A percentile compares a stretch with the other conserved stretches of the same genome.
phyloP scores from a whole-genome alignment of 2,329 filamentous ascomycete species.

The Pseudogymnoascus destructans region DNA sequence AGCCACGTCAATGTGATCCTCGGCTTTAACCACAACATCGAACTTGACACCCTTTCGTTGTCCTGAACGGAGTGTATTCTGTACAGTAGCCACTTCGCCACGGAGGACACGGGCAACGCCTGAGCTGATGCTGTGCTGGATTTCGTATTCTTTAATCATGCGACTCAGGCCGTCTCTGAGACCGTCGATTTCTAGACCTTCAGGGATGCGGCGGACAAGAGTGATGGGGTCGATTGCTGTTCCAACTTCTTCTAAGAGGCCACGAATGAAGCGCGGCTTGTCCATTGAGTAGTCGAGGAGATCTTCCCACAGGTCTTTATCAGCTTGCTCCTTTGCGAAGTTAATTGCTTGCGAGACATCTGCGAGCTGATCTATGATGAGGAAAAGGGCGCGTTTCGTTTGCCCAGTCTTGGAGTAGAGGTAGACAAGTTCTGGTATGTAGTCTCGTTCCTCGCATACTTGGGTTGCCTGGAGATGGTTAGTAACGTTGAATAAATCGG shows the following conservation, averaged over 20 bases:
- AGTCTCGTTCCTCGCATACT: slow-evolving; percentile 71
- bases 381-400: slow-evolving; percentile 76
- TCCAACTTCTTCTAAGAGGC: slow-evolving; percentile 82
- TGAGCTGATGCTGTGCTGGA: slow-evolving; percentile 82
- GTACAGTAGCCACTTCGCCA: slow-evolving; percentile 75
- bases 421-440: slow-evolving; percentile 87
- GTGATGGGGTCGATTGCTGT: slow-evolving; percentile 88
- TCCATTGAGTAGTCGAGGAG: slow-evolving; percentile 94
- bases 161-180: slow-evolving; percentile 76
- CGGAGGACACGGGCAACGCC: slow-evolving; percentile 78
- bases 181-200: slow-evolving; percentile 84
- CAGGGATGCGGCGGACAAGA: slow-evolving; percentile 79
- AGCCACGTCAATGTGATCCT: slow-evolving; percentile 33
- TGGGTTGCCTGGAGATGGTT: slow-evolving; percentile 40
- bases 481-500: slow-evolving; percentile 10
- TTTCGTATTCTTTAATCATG: slow-evolving; percentile 90
- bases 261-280: slow-evolving; percentile 87
- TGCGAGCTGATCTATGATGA: slow-evolving; percentile 86
- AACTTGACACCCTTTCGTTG: slow-evolving; percentile 84
- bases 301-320: slow-evolving; percentile 89
- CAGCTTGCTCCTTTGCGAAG: slow-evolving; percentile 87
- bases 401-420: slow-evolving; percentile 91
- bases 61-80: slow-evolving; percentile 65
- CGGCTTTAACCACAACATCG: slow-evolving; percentile 45
- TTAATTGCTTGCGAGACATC: slow-evolving; percentile 87